These are phyloP conservation scores for Colletotrichum endophyticum DNA, from an alignment of 2,329 filamentous ascomycete species.

Conservation along the genomic window DNA sequence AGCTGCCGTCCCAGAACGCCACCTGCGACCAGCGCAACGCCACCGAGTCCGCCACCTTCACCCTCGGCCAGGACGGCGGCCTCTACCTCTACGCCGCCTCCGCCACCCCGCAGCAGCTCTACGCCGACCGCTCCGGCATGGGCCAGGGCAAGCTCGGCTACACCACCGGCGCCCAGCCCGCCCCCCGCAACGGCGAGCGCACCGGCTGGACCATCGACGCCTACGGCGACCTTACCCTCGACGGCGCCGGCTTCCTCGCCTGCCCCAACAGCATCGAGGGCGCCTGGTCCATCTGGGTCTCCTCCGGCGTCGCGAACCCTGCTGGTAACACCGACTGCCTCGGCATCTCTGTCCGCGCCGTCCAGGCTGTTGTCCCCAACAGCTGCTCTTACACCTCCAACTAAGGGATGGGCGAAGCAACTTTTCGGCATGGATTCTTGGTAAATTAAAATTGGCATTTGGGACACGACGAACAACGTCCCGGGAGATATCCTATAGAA, in stretches of 20 bases:
- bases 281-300: slow-evolving; percentile 46
- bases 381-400: slow-evolving; percentile 38
- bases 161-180: slow-evolving; percentile 46
- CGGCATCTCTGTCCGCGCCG: slow-evolving; percentile 35
- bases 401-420: background rate
- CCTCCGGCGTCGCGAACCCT: slow-evolving; percentile 35
- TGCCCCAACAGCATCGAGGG: slow-evolving; percentile 53
- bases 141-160: slow-evolving; percentile 61
- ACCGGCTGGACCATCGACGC: slow-evolving; percentile 51
- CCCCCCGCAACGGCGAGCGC: slow-evolving; percentile 47
- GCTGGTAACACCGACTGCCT: slow-evolving; percentile 41
- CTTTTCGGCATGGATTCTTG: background rate
- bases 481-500: slow-evolving; percentile 3
- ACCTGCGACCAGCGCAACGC: slow-evolving; percentile 47
- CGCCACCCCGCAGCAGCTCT: slow-evolving; percentile 52
- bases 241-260: slow-evolving; percentile 49
- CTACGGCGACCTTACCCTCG: slow-evolving; percentile 49
- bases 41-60: slow-evolving; percentile 53
- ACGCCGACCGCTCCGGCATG: slow-evolving; percentile 63
- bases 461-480: background rate
- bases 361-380: slow-evolving; percentile 32
- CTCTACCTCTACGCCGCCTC: slow-evolving; percentile 53
- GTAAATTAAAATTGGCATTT: background rate
- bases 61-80: slow-evolving; percentile 42
- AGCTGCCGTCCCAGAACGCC: slow-evolving; percentile 49